Evolutionary conservation across 2,329 filamentous ascomycete genomes (phyloP), one percentile per base, ranked within the genome.

Genomic region (Microcyclospora tardicrescens): DNA sequence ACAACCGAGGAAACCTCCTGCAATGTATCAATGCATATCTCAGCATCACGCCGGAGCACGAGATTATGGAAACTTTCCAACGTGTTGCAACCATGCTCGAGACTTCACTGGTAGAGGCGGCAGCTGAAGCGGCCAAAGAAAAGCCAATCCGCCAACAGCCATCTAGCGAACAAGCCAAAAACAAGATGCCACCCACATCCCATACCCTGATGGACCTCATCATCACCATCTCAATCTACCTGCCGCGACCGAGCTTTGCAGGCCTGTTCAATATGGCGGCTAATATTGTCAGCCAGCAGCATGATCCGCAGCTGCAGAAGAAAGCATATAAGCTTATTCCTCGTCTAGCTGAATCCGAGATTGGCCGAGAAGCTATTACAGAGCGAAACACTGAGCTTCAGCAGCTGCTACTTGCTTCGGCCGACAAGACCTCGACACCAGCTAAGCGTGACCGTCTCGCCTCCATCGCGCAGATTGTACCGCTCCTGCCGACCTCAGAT

Each of bases 291-390:
- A 78, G 81, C 58, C 84, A 80, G 55, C 72, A 81, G 40, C 73
- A 83, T 29, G 89, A 96, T 56, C 82, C 89, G 9, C 89, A 96
- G 60, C 68, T 98, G 28, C 89, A 96, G 61, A 98, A 98, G 75
- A 98, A 98, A 65, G 89, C 91, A 0, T 98, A 98, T 69, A 96
- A 96, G 67, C 74, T 98, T 37, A 93, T 98, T 36, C 89, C 91
- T 3, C 80, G 91, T 39, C 73, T 98, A 31, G 81, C 84, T 2
- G 81, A 84, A 47, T 93, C 87, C 1, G 75, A 83, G 28, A 74
- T 72, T 35, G 91, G 91, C 34, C 76, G 74, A 49, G 64, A 68
- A n/a, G 87, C 89, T 3, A 71, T 98, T 2, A 62, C 72, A 45
- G 79, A 87, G 54, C 77, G 87, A 38, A 84, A 76, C 49, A 61